Base-by-base conservation (phyloP, 306 rosid genomes). In the Albizia julibrissin region DNA sequence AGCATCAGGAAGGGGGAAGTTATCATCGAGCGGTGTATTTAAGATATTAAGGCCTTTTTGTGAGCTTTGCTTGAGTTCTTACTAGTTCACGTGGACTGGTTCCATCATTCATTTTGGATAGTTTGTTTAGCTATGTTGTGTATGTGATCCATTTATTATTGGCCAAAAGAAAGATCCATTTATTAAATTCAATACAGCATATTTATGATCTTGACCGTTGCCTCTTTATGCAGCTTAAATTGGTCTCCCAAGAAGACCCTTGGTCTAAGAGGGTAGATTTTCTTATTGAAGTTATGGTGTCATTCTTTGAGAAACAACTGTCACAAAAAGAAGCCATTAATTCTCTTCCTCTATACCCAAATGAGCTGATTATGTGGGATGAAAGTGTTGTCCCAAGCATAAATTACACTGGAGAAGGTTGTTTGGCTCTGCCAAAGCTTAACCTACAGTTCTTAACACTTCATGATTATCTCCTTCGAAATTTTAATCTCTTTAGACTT, bases 341-440 rank as follows among this genome's bases (percentile, higher is more conserved):
- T 90, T 93, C 99, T 82, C 98, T 95, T 87, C 99, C 99, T 24
- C 94, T 95, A 46, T 95, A 95, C 82, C 99, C 99, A 54, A 95
- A 93, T 40, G 99, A 95, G 84, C 94, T 87, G 85, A 92, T 95
- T 74, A 95, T 95, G 99, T 95, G 99, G 98, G 99, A 95, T 83
- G 99, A 93, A 88, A 95, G 99, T 64, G 92, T 95, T 77, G 99
- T 95, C 21, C 99, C 99, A 3, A 95, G 98, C 90, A 93, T 95
- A 79, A 95, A 95, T 89, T 95, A 95, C 87, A 91, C 99, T 10
- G 98, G 99, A 29, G 98, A 95, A 87, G 98, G 99, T 88, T 95
- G 99, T 82, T 85, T 95, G 80, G 99, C 99, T n/a, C 93, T 95
- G 76, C 99, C 99, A 43, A 95, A 95, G 84, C 94, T 95, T 58